Percentiles rank a stretch among this genome's conserved stretches.
Evolutionary conservation across 1,139 yeast species (phyloP).

Genomic region (Taiozyma sp.): DNA sequence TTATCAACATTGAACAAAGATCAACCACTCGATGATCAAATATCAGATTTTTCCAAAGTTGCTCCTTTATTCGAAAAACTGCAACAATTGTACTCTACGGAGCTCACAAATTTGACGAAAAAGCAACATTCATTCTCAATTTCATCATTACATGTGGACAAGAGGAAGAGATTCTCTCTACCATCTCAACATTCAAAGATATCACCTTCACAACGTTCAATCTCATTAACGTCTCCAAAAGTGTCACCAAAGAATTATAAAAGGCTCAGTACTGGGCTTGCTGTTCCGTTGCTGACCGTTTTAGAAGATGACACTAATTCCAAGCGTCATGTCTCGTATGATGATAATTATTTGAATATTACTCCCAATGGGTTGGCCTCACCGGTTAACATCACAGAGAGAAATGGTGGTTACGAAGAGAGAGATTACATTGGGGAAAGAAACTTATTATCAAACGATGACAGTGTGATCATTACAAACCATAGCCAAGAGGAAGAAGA

Average conservation of each 20-base stretch:
- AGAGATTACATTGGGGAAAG: conserved; percentile 12
- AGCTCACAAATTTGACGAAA: conserved; percentile 9
- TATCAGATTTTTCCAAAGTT: conserved; percentile 12
- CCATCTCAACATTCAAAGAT: conserved; percentile 7
- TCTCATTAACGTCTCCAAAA: conserved; percentile 6
- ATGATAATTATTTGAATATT: conserved; percentile 19
- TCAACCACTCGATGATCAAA: conserved; percentile 11
- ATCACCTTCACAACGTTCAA: conserved; percentile 12
- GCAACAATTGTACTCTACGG: conserved; percentile 9
- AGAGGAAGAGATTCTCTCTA: conserved; percentile 17
- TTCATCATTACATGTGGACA: conserved; percentile 1
- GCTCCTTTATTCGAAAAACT: conserved; percentile 11
- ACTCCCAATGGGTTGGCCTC: conserved; percentile 6
- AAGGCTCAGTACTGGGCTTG: conserved; percentile 23
- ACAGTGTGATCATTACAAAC: conserved; percentile 17
- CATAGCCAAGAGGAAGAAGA: conserved; percentile 6
- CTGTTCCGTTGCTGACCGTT: conserved; percentile 24
- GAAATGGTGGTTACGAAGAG: background rate
- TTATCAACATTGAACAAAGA: conserved; percentile 10
- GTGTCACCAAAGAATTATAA: conserved; percentile 11
- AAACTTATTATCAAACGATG: conserved; percentile 19
- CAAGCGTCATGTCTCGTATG: conserved; percentile 16
- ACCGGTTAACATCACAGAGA: conserved; percentile 1
- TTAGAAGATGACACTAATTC: conserved; percentile 14
- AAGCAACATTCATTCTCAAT: conserved; percentile 1